These are phyloP conservation scores for Sphaceloma murrayae DNA, from an alignment of 2,329 filamentous ascomycete genomes.

Conservation along the genomic window DNA sequence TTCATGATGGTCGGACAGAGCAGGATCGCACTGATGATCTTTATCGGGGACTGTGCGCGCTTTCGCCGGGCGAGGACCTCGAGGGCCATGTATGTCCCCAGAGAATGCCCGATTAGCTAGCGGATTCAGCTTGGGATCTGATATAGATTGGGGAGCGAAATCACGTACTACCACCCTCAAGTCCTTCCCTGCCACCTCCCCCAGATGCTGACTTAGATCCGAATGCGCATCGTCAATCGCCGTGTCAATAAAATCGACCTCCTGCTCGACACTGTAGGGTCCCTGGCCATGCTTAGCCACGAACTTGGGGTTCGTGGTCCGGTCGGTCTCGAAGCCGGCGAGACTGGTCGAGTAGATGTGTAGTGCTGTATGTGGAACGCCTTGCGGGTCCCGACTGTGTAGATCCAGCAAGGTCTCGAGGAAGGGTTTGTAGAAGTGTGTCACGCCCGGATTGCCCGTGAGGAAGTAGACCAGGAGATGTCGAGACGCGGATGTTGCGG, in stretches of 20 bases:
- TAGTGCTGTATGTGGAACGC: slow-evolving; percentile 24
- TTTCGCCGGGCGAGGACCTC: slow-evolving; percentile 31
- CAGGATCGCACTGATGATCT: slow-evolving; percentile 29
- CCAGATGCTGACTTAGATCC: slow-evolving; percentile 21
- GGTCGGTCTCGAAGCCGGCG: slow-evolving; percentile 30
- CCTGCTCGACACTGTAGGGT: slow-evolving; percentile 39
- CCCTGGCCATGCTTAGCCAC: slow-evolving; percentile 3
- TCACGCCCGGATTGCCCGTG: slow-evolving; percentile 65
- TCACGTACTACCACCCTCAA: background rate
- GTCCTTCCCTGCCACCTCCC: slow-evolving; percentile 18
- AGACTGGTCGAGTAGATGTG: slow-evolving; percentile 34
- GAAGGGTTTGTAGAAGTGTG: slow-evolving; percentile 64
- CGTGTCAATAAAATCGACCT: slow-evolving; percentile 41
- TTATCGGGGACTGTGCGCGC: slow-evolving; percentile 7
- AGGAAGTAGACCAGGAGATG: slow-evolving; percentile 57
- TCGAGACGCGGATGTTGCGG: slow-evolving; percentile 21
- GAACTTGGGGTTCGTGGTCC: background rate
- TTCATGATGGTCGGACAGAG: slow-evolving; percentile 42
- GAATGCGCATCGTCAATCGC: slow-evolving; percentile 33
- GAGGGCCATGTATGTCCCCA: slow-evolving; percentile 39
- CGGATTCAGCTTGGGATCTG: too few species aligned
- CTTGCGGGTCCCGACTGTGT: background rate
- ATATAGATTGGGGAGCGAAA: too few species aligned
- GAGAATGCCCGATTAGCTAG: slow-evolving; percentile 37
- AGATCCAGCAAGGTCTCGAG: slow-evolving; percentile 48